A percentile compares a stretch with the other conserved stretches of the same genome.
phyloP scores from a whole-genome alignment of 2,329 filamentous ascomycete species.

The Tetracladium maxilliforme region DNA sequence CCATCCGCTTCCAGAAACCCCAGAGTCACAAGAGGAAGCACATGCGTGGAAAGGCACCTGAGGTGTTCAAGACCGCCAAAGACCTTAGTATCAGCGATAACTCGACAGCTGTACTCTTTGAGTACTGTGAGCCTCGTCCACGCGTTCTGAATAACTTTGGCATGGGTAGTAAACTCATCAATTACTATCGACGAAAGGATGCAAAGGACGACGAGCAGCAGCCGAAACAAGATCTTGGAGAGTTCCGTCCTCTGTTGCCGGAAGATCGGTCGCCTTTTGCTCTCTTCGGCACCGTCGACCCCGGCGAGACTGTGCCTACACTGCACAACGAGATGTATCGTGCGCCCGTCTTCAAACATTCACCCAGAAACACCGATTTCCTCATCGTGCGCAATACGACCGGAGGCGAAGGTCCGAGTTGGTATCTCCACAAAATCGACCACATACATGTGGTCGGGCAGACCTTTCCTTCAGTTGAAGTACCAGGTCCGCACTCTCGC shows the following conservation, averaged over 20 bases:
- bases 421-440: conserved; percentile 79
- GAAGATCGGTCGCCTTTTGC: conserved; percentile 95
- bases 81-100: conserved; percentile 82
- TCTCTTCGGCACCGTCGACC: conserved; percentile 83
- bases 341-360: conserved; percentile 83
- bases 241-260: conserved; percentile 73
- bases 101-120: conserved; percentile 72
- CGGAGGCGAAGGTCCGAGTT: conserved; percentile 60
- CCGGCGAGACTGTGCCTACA: conserved; percentile 79
- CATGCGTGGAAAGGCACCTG: conserved; percentile 64
- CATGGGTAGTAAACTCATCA: conserved; percentile 92
- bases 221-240: conserved; percentile 58
- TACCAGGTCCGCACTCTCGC: conserved; percentile 83
- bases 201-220: conserved; percentile 32
- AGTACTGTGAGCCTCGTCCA: conserved; percentile 91
- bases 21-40: conserved; percentile 65
- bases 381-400: conserved; percentile 73
- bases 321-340: conserved; percentile 93
- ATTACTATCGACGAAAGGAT: conserved; percentile 86
- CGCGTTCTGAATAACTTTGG: conserved; percentile 90
- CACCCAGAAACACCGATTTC: conserved; percentile 67
- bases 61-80: conserved; percentile 66
- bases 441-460: conserved; percentile 87
- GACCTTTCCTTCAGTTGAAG: conserved; percentile 79
- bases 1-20: conserved; percentile 61